These are phyloP conservation scores for Lipomyces yamadae DNA, from an alignment of 805 yeast species.

Conservation along the genomic window DNA sequence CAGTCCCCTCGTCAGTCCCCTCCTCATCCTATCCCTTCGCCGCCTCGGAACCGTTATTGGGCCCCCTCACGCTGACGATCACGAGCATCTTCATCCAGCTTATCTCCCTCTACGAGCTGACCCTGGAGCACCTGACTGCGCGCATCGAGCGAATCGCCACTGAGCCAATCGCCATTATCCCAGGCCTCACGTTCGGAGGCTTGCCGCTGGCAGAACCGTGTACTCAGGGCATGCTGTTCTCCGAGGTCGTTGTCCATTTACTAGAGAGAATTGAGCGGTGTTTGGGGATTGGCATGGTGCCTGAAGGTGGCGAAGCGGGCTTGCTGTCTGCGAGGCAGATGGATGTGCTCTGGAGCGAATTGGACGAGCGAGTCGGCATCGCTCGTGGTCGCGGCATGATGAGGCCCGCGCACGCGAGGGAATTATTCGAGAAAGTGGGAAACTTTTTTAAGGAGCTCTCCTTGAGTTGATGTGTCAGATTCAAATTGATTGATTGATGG, in stretches of 20 bases:
- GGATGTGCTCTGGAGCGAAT: slow-evolving; percentile 4
- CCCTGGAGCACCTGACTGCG: neutral
- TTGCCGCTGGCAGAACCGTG: slow-evolving; percentile 1
- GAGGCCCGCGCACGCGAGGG: neutral
- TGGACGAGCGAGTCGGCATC: neutral
- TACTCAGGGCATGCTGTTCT: slow-evolving; percentile 6
- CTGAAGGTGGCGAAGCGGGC: slow-evolving; percentile 7
- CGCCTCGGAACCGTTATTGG: slow-evolving; percentile 3
- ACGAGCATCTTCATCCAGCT: slow-evolving; percentile 3
- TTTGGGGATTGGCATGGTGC: neutral
- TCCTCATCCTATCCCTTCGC: slow-evolving; percentile 3
- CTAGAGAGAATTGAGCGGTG: slow-evolving; percentile 7
- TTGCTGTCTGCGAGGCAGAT: neutral
- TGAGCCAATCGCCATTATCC: slow-evolving; percentile 4
- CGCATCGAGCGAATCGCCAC: slow-evolving; percentile 4
- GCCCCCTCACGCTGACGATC: neutral
- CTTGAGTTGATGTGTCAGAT: neutral
- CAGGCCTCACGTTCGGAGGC: slow-evolving; percentile 3
- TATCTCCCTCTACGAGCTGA: slow-evolving; percentile 1
- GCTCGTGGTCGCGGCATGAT: slow-evolving; percentile 1
- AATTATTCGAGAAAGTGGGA: neutral
- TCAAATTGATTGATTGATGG: too few species aligned
- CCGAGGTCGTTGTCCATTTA: neutral
- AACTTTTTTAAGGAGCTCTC: neutral
- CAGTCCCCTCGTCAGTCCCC: neutral